These are phyloP conservation scores for Fusarium abutilonis DNA, from an alignment of 2,329 filamentous ascomycete genomes.

Conservation along the genomic window DNA sequence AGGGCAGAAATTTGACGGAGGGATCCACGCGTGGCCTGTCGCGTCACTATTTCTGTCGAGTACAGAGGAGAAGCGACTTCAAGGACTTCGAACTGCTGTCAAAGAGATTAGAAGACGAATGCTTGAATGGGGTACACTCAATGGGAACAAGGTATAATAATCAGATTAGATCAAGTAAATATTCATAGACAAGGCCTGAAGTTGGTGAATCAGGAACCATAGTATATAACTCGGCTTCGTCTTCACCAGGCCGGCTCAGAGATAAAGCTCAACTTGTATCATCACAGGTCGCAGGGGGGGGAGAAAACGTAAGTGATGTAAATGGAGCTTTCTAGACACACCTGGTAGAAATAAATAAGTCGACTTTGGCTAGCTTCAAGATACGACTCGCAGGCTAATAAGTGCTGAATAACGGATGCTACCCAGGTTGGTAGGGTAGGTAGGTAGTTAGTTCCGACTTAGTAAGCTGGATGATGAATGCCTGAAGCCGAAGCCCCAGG, in stretches of 20 bases:
- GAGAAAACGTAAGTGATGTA: neutral
- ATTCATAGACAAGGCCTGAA: conserved; percentile 48
- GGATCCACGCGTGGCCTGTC: conserved; percentile 86
- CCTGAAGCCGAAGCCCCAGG: conserved; percentile 22
- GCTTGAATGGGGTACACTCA: conserved; percentile 29
- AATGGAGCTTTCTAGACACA: conserved; percentile 12
- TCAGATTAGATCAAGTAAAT: conserved; percentile 75
- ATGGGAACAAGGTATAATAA: conserved; percentile 42
- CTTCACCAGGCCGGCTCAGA: conserved; percentile 49
- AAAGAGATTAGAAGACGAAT: conserved; percentile 51
- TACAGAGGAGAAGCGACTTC: conserved; percentile 59
- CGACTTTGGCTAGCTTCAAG: neutral
- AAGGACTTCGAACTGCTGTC: conserved; percentile 59
- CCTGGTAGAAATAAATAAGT: conserved; percentile 12
- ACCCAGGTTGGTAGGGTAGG: neutral
- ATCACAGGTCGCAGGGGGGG: conserved; percentile 46
- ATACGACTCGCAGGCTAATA: conserved; percentile 1
- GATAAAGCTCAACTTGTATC: conserved; percentile 54
- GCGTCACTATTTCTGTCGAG: conserved; percentile 68
- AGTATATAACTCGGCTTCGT: conserved; percentile 62
- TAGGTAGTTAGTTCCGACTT: neutral
- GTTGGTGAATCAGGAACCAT: conserved; percentile 56
- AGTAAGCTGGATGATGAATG: conserved; percentile 14
- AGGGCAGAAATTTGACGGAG: conserved; percentile 68
- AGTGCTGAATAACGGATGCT: neutral